Conservation (phyloP, 768 basidiomycete species). For the Pleurotus giganteus region DNA sequence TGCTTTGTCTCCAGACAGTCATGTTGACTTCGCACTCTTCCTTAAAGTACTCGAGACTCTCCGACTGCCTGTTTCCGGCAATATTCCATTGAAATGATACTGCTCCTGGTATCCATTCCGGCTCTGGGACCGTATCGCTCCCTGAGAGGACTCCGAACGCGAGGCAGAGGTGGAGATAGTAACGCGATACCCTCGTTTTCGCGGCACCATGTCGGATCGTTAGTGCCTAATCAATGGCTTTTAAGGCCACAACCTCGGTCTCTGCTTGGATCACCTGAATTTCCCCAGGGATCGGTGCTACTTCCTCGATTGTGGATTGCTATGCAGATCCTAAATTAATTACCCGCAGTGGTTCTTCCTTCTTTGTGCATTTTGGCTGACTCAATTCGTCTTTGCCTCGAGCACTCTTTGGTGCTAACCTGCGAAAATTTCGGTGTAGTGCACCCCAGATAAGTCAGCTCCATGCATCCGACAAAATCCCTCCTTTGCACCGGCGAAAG, state of each 20-base stretch:
- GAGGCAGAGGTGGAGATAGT: too few species aligned
- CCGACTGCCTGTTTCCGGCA: too few species aligned
- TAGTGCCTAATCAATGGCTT: neutral
- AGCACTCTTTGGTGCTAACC: neutral
- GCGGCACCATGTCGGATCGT: slow-evolving; percentile 1
- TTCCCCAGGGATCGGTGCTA: neutral
- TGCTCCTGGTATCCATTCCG: too few species aligned
- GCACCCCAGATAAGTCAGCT: neutral
- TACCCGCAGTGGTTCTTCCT: neutral
- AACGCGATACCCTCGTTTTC: too few species aligned
- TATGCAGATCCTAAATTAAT: neutral
- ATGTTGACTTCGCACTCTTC: too few species aligned
- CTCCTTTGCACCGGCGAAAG: slow-evolving; percentile 2
- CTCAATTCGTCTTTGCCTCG: neutral
- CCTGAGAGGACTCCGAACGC: too few species aligned
- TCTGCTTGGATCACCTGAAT: neutral
- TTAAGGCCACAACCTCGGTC: neutral
- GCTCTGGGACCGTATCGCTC: too few species aligned
- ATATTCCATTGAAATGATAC: too few species aligned
- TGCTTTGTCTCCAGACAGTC: too few species aligned
- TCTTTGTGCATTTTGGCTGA: neutral
- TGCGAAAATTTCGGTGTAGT: neutral
- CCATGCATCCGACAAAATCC: neutral
- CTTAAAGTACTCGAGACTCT: too few species aligned
- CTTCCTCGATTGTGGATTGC: neutral